Base-by-base conservation (phyloP, 2,329 filamentous ascomycete genomes). In the Verticillium tricorpus region DNA sequence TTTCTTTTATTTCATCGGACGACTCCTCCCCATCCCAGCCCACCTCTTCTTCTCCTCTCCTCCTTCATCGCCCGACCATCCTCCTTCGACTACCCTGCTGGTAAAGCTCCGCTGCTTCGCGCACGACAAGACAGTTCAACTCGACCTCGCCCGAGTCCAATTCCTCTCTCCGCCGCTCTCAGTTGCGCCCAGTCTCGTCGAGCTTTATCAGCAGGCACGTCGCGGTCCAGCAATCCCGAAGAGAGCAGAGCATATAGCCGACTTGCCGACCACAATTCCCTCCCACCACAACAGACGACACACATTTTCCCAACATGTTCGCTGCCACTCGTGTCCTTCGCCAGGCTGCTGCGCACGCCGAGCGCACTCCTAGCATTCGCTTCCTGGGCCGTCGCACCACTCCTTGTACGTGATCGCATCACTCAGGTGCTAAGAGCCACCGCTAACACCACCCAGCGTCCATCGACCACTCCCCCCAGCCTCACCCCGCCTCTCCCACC, bases 401-500 rank as follows among this genome's bases (percentile, higher is more conserved):
- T 71, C 86, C 85, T 69, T 73, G 85, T 88, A 78, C 63, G 83
- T 35, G 37, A 40, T 40, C 37, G 37, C 37, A 5, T 40, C 37
- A 40, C 15, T 5, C 6, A 40, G 1, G 14, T n/a, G 6, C 6
- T 17, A 0, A 40, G 17, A 17, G 17, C 5, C 37, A 25, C 22
- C 57, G 39, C 69, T 73, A 61, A 73, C 62, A 61, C 50, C 35
- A 62, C 65, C 32, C 76, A 92, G 90, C 88, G 69, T 77, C 81
- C 62, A 71, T 92, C 71, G 90, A 93, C 81, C 89, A 92, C 82
- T 82, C 87, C 56, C 89, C 89, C 65, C 83, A 87, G 68, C 84
- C 86, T 68, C 90, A 93, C 80, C 90, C 90, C 45, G 89, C 88
- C 63, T 88, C 89, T 32, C 89, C 89, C 55, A 82, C 81, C 39